A percentile compares a stretch with the other conserved stretches of the same genome.
phyloP scores from a whole-genome alignment of 2,329 filamentous ascomycete species.

The Trichoderma lentiforme region DNA sequence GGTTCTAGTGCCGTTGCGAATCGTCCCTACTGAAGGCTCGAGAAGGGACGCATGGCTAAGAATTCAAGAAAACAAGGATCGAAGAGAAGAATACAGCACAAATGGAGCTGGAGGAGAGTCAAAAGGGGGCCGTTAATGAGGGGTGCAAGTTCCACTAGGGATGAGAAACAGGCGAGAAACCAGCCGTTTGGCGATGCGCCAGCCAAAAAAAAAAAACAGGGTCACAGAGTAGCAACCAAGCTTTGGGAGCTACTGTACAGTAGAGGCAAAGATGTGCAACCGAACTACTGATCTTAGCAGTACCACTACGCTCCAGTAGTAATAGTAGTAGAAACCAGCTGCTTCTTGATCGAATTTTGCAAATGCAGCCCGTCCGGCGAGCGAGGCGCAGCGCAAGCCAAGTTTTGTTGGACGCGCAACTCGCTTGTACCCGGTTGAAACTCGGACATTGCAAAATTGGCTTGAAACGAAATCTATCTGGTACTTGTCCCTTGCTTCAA shows the following conservation, averaged over 20 bases:
- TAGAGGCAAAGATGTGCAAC: background rate
- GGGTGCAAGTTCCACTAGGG: slow-evolving; percentile 16
- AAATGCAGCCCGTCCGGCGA: background rate
- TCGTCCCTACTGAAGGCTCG: background rate
- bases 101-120: background rate
- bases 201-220: background rate
- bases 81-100: background rate
- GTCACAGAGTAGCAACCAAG: background rate
- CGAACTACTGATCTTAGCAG: background rate
- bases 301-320: background rate
- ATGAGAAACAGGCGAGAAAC: slow-evolving; percentile 3
- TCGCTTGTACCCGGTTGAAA: slow-evolving; percentile 4
- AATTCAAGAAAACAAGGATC: background rate
- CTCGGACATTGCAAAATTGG: slow-evolving; percentile 4
- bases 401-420: slow-evolving; percentile 8
- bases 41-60: background rate
- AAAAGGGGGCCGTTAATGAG: slow-evolving; percentile 9
- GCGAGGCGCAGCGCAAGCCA: slow-evolving; percentile 15
- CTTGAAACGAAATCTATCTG: background rate
- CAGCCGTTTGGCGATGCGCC: slow-evolving; percentile 7
- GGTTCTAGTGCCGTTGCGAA: background rate
- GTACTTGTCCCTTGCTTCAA: background rate
- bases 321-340: background rate
- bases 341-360: background rate
- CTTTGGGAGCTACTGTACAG: background rate